These are phyloP conservation scores for Fraxinus greggii DNA, from an alignment of 305 asterid genomes.

Conservation along the genomic window DNA sequence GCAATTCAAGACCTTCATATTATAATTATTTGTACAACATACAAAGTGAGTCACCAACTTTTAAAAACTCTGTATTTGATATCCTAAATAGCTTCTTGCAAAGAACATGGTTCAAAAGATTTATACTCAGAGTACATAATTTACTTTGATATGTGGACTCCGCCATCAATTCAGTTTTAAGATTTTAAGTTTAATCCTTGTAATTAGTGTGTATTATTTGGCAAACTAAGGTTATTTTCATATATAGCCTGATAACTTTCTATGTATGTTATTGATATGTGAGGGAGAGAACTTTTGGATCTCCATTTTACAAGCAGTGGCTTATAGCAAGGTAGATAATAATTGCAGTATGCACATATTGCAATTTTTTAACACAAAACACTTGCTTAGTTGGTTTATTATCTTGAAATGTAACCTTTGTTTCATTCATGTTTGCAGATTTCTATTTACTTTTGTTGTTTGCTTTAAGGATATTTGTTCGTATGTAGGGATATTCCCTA, in stretches of 20 bases:
- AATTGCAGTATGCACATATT: not conserved
- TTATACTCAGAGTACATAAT: not conserved
- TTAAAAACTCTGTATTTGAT: not conserved
- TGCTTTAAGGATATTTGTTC: not conserved
- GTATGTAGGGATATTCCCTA: not conserved
- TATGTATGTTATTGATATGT: conserved; percentile 65
- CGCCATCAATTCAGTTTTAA: too few relatives aligned
- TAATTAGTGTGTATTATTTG: conserved; percentile 15
- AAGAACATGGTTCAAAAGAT: not conserved
- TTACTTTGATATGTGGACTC: conserved; percentile 1
- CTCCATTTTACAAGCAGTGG: conserved; percentile 92
- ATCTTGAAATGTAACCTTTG: not conserved
- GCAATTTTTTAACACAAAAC: not conserved
- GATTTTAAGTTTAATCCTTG: conserved; percentile 10
- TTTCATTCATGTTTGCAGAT: conserved; percentile 6
- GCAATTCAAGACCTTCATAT: conserved; percentile 25
- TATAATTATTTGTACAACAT: conserved; percentile 14
- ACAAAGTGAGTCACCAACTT: conserved; percentile 13
- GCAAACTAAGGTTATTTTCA: conserved; percentile 26
- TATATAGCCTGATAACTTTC: conserved; percentile 28
- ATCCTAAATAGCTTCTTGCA: not conserved
- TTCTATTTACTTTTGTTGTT: not conserved
- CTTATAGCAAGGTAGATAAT: conserved; percentile 73
- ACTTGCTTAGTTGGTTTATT: not conserved
- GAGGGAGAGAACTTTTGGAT: conserved; percentile 89